Evolutionary conservation across 2,329 filamentous ascomycete genomes (phyloP), one percentile per base, ranked within the genome.

Genomic region (Ophiosphaerella korrae): DNA sequence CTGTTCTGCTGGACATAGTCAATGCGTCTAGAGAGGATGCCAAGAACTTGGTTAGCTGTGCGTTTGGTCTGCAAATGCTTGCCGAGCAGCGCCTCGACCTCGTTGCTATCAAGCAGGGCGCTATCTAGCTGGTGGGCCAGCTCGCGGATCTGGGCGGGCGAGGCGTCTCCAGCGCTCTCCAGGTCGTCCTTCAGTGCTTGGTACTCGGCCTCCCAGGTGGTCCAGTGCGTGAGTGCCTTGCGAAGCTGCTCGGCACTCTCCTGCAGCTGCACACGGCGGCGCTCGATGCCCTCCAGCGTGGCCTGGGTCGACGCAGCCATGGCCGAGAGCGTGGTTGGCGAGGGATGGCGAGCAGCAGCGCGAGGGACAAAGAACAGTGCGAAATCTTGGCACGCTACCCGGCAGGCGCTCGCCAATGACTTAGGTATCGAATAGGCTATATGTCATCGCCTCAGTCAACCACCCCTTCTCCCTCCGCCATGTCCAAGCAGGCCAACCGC

Each of bases 1-100:
- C 93, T 83, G 73, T 96, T 97, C 68, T 88, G 86, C 66, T 86
- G 84, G 48, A 97, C 91, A 72, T 97, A 97, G 72, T 97, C 92
- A 68, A 96, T 84, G 36, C 94, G 84, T 50, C 90, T 86, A 18
- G 84, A 82, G 38, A 96, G 81, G 21, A 89, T 74, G 63, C 84
- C 83, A 54, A 87, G 70, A 50, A 94, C 83, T 67, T 92, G 87
- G 44, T 81, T 77, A 51, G 79, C 78, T 38, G 79, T 80, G 62
- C 85, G 83, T 37, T 74, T 72, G 39, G 77, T 67, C 14, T 66
- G 66, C 50, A 71, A 66, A 41, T 75, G 75, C 42, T 75, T 68
- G 12, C 81, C 80, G 14, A 85, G 70, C 12, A 88, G 75, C 14
- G 79, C 76, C 42, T 77, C 75, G 48, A 87, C 77, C 67, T 87